A percentile compares a stretch with the other conserved stretches of the same genome.
Conservation (phyloP, 2,329 filamentous ascomycete genomes). For the Trichophyton rubrum region DNA sequence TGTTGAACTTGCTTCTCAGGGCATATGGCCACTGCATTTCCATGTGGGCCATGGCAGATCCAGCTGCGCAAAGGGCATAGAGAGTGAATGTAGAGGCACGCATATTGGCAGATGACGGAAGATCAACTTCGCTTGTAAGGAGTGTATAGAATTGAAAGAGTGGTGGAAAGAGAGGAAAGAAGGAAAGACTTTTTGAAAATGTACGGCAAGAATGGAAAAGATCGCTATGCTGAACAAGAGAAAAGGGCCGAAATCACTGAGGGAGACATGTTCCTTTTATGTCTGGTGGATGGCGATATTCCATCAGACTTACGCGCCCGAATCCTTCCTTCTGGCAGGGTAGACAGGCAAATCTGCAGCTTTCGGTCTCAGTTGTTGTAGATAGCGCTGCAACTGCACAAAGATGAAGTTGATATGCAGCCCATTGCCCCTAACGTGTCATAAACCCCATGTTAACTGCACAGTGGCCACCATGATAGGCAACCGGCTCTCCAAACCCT, state of each 20-base stretch:
- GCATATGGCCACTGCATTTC: constrained; percentile 45
- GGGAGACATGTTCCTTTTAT: not conserved
- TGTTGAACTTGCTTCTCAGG: constrained; percentile 41
- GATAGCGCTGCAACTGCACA: not conserved
- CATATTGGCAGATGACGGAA: constrained; percentile 4
- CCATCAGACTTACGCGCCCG: not conserved
- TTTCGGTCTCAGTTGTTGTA: not conserved
- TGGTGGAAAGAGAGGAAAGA: not conserved
- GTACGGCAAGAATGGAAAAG: not conserved
- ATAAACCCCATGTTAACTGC: not conserved
- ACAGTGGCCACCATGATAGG: not conserved
- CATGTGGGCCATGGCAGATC: constrained; percentile 33
- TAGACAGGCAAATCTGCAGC: not conserved
- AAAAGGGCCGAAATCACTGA: not conserved
- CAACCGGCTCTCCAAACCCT: not conserved
- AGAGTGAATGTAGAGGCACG: constrained; percentile 6
- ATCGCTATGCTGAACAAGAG: not conserved
- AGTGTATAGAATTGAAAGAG: constrained; percentile 1
- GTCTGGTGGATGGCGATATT: not conserved
- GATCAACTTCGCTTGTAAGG: not conserved
- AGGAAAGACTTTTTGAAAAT: not conserved
- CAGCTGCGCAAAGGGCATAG: constrained; percentile 10
- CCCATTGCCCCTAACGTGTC: not conserved
- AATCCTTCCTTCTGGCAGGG: not conserved
- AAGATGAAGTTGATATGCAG: not conserved